Evolutionary conservation across 805 yeast genomes (phyloP), one percentile per base, ranked within the genome.

Genomic region (Hanseniaspora vineae): DNA sequence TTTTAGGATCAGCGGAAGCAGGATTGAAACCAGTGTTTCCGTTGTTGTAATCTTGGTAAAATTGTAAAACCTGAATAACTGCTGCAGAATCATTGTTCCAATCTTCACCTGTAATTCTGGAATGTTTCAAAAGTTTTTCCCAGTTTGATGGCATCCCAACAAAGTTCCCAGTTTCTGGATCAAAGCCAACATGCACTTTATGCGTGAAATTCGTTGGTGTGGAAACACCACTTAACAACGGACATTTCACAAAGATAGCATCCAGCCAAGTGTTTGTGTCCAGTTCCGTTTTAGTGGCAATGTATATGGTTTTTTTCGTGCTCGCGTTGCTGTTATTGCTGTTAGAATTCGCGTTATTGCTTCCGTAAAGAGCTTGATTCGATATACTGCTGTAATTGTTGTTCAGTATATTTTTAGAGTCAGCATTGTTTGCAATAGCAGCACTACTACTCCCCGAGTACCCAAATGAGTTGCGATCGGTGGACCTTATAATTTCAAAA

Each of bases 201-300:
- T 94, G 98, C 11, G 95, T 87, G 64, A 90, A 90, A 63, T 90
- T 89, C 15, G 90, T 85, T 8, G 99, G 99, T 39, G 80, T 81
- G 2, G 97, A 88, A 11, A 92, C 96, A 20, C 77, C 69, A 35
- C 75, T 67, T 31, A 71, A 54, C 32, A 75, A 66, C 1, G 89
- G 89, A 55, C 87, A 81, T 61, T 81, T 81, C 14, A 85, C 76
- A 50, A 81, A 78, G 52, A 89, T 85, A 12, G 87, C 82, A 65
- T 89, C 97, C 48, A 89, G 75, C 97, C 97, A 89, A 51, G 84
- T 81, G 59, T 84, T 78, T 52, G 85, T 72, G 51, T 90, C 97
- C 49, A 78, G 76, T 56, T 86, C 84, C 17, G 81, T 71, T 60
- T 86, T 88, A 51, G 89, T 76, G 0, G 88, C 75, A 35, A 89